Conservation (phyloP, 1,284 basidiomycete species). For the Leccinum pseudoinsigne region DNA sequence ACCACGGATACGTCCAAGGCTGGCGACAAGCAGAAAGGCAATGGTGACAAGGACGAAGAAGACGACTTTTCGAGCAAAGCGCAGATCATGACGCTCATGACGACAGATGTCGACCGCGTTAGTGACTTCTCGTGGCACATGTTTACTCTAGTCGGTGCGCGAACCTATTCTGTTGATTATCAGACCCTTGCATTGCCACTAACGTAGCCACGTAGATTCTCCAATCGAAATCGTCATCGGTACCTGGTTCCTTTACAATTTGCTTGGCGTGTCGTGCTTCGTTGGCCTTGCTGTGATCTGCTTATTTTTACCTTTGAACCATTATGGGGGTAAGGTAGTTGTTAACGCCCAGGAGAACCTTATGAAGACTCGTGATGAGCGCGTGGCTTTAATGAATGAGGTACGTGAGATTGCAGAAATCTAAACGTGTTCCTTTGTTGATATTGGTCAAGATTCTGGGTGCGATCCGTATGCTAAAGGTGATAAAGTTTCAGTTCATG, state of each 20-base stretch:
- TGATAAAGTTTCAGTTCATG: slow-evolving; percentile 23
- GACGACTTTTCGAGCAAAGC: slow-evolving; percentile 88
- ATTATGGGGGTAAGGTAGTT: slow-evolving; percentile 84
- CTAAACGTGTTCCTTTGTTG: neutral
- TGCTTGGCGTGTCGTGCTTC: slow-evolving; percentile 82
- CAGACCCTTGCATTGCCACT: slow-evolving; percentile 12
- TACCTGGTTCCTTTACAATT: slow-evolving; percentile 74
- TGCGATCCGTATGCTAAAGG: slow-evolving; percentile 93
- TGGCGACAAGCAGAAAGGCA: slow-evolving; percentile 31
- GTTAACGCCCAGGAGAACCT: slow-evolving; percentile 84
- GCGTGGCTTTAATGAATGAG: slow-evolving; percentile 92
- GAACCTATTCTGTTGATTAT: slow-evolving; percentile 6
- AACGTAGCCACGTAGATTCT: slow-evolving; percentile 52
- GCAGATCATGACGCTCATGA: slow-evolving; percentile 73
- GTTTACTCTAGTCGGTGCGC: slow-evolving; percentile 61
- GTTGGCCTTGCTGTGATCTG: slow-evolving; percentile 83
- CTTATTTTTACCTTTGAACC: slow-evolving; percentile 86
- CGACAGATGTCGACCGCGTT: slow-evolving; percentile 82
- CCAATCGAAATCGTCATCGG: slow-evolving; percentile 87
- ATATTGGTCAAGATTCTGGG: slow-evolving; percentile 62
- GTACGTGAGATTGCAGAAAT: slow-evolving; percentile 33
- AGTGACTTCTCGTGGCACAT: slow-evolving; percentile 83
- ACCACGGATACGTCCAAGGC: slow-evolving; percentile 25
- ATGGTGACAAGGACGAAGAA: slow-evolving; percentile 47
- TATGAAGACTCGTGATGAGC: slow-evolving; percentile 91